phyloP scores from a whole-genome alignment of 164 flowering plant species.

The Piper betle region DNA sequence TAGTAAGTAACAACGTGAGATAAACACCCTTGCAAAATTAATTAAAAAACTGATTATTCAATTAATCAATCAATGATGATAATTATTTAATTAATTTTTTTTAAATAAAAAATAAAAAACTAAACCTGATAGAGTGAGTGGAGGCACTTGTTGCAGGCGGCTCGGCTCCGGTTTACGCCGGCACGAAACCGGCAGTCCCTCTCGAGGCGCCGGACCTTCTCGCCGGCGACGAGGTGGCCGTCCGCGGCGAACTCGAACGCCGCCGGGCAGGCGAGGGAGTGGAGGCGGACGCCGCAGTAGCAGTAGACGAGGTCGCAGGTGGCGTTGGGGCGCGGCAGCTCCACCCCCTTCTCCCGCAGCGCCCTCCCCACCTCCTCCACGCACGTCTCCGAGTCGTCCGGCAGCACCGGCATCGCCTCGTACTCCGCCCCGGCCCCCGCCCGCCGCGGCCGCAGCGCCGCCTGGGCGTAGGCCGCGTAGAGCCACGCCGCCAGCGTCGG shows the following conservation, averaged over 20 bases:
- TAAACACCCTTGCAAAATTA: too few relatives aligned
- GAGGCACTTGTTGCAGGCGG: constrained; percentile 69
- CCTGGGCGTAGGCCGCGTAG: constrained; percentile 59
- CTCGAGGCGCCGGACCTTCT: constrained; percentile 43
- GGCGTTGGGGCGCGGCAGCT: constrained; percentile 40
- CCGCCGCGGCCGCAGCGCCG: constrained; percentile 51
- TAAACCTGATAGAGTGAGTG: constrained; percentile 40
- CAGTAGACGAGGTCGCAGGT: constrained; percentile 81
- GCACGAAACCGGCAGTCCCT: constrained; percentile 23
- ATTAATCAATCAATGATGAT: too few relatives aligned
- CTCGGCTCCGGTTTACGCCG: constrained; percentile 22
- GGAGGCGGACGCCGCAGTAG: constrained; percentile 75
- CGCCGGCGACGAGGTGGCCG: constrained; percentile 18
- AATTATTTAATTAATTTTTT: too few relatives aligned
- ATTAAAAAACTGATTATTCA: too few relatives aligned
- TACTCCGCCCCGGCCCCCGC: neutral
- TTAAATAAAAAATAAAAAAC: neutral
- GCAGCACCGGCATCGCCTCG: constrained; percentile 47
- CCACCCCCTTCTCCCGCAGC: constrained; percentile 36
- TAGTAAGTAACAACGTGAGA: too few relatives aligned
- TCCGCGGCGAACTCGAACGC: constrained; percentile 5
- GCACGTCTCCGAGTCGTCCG: constrained; percentile 88
- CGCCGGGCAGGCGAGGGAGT: constrained; percentile 57
- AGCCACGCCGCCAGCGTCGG: constrained; percentile 88
- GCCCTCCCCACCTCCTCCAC: constrained; percentile 48